Conservation (phyloP, 306 rosid genomes). For the Astragalus membranaceus region DNA sequence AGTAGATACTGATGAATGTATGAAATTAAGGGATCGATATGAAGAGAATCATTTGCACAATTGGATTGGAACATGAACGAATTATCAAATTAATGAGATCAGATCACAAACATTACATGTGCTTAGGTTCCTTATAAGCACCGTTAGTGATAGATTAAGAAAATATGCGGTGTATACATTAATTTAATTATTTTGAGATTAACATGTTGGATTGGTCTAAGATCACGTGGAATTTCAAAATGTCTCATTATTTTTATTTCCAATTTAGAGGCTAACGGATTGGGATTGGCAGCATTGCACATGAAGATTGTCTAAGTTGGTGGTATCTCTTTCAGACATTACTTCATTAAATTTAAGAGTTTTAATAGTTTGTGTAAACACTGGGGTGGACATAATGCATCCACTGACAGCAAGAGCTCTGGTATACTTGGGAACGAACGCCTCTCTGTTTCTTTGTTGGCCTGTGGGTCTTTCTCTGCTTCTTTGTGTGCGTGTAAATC, state of each 20-base stretch:
- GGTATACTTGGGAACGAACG: slow-evolving; percentile 18
- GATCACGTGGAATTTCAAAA: slow-evolving; percentile 38
- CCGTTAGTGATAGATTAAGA: not conserved
- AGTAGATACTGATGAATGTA: slow-evolving; percentile 36
- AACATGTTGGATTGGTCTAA: slow-evolving; percentile 11
- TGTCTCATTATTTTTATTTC: not conserved
- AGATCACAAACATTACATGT: slow-evolving; percentile 45
- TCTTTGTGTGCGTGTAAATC: not conserved
- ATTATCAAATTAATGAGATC: slow-evolving; percentile 23
- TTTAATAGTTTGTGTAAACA: slow-evolving; percentile 25
- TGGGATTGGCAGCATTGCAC: slow-evolving; percentile 42
- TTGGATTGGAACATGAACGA: slow-evolving; percentile 7
- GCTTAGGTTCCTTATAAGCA: slow-evolving; percentile 37
- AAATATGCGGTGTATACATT: not conserved
- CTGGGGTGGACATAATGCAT: slow-evolving; percentile 32
- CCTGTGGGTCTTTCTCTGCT: not conserved
- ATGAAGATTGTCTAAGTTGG: slow-evolving; percentile 32
- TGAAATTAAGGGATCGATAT: not conserved
- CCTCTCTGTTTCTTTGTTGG: not conserved
- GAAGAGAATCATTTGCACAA: slow-evolving; percentile 20
- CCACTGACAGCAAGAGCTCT: not conserved
- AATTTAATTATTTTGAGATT: slow-evolving; percentile 3
- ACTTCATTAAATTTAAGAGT: slow-evolving; percentile 10
- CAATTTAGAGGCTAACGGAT: slow-evolving; percentile 21
- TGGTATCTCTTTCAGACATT: slow-evolving; percentile 32